Percentiles rank a stretch among this genome's conserved stretches.
Conservation (phyloP, 169 alveolate species). For the Eimeria sp. region DNA sequence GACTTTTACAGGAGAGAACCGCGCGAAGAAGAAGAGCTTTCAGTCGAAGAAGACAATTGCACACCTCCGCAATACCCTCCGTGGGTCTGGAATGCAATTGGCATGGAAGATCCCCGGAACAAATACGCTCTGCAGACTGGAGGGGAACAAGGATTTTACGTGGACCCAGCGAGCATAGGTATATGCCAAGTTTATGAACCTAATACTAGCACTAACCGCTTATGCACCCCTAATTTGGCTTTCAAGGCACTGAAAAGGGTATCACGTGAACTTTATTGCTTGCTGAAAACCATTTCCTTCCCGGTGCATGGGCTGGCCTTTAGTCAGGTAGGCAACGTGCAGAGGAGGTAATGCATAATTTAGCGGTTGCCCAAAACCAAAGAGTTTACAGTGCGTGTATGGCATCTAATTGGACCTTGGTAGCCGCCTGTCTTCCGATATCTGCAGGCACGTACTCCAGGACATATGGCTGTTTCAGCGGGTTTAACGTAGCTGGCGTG, state of each 20-base stretch:
- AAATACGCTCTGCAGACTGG: not conserved
- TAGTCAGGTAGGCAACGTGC: not conserved
- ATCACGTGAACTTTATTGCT: not conserved
- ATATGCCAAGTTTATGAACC: not conserved
- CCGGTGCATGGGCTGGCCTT: not conserved
- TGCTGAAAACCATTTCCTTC: not conserved
- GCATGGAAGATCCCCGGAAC: conserved; percentile 31
- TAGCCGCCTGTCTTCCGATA: not conserved
- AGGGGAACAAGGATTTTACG: not conserved
- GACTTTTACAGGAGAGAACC: not conserved
- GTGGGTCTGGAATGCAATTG: conserved; percentile 67
- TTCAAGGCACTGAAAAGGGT: not conserved
- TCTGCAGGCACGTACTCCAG: conserved; percentile 14
- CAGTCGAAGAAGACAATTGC: not conserved
- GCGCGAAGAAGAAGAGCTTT: not conserved
- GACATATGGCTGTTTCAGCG: conserved; percentile 38
- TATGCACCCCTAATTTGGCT: not conserved
- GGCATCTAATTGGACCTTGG: not conserved
- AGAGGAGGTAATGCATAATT: not conserved
- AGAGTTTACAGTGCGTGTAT: not conserved
- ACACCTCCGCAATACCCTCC: conserved; percentile 41
- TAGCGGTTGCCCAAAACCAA: not conserved
- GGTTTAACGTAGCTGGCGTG: conserved; percentile 13
- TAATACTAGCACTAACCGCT: not conserved
- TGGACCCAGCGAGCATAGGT: conserved; percentile 56